Base-by-base conservation (phyloP, 2,329 filamentous ascomycete species). In the Aspergillus phoenicis region DNA sequence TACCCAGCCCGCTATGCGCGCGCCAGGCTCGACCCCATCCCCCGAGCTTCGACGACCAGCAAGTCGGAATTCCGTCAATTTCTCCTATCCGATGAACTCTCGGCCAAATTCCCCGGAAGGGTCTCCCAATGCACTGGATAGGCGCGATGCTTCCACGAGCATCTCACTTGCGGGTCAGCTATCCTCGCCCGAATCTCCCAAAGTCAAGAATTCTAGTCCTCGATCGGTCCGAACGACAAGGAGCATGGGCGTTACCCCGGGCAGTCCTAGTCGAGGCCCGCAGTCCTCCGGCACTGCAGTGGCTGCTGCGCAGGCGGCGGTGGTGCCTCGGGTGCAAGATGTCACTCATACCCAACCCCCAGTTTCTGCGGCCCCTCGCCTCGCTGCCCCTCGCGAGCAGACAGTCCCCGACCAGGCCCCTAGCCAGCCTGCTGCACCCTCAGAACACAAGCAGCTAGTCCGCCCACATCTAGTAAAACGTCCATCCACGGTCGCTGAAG, bases 41-140 rank as follows among this genome's bases (percentile, higher is more conserved):
- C 70, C 71, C 1, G 77, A 78, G 51, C 55, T 75, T 26, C 78
- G 80, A 58, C 72, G 78, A 38, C 67, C 75, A 5, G 68, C 66
- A 47, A 82, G 77, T 63, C 70, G 78, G 48, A 76, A 73, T 33
- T 82, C 80, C 4, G 71, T 82, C 61, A 82, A 82, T 67, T 82
- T 82, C 60, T 82, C 81, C 1, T 80, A 81, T 53, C 79, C 79
- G 3, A 77, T 76, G 65, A 73, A 72, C 57, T 70, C 75, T 13
- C 73, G 78, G 22, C 73, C 79, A 4, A 78, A 72, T 41, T 81
- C 80, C 26, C 15, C 79, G 79, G 5, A 69, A 68, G 15, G 57
- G 2, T 52, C 64, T 2, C 17, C 53, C 11, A 68, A 69, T 47
- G 51, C 56, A 22, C 24, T 58, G 20, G 66, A 69, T 60, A 62